Percentiles rank a stretch among this genome's conserved stretches.
These are phyloP conservation scores for Fusarium pseudonygamai DNA, from an alignment of 2,329 filamentous ascomycete genomes.

Conservation along the genomic window DNA sequence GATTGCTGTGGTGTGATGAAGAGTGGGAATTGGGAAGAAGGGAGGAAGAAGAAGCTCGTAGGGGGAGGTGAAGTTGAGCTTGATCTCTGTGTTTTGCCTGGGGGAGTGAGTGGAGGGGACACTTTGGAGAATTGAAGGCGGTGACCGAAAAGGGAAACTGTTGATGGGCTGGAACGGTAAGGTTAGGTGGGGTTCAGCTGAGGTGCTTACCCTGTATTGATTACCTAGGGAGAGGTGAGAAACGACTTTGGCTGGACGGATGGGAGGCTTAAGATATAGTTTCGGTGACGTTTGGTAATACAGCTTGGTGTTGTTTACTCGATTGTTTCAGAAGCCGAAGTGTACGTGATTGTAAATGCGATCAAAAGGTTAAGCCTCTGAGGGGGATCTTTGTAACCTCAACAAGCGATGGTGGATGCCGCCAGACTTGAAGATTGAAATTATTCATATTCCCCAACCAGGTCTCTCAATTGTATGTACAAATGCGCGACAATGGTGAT, in stretches of 20 bases:
- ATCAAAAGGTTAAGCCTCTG: not conserved
- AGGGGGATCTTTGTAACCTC: not conserved
- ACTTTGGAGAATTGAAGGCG: slow-evolving; percentile 37
- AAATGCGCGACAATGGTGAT: too few species aligned
- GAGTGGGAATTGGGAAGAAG: not conserved
- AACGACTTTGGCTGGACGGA: not conserved
- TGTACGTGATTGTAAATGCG: not conserved
- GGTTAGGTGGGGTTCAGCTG: slow-evolving; percentile 13
- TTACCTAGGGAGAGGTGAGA: not conserved
- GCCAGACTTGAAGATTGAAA: too few species aligned
- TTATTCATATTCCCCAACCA: too few species aligned
- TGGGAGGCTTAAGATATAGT: not conserved
- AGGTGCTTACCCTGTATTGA: slow-evolving; percentile 27
- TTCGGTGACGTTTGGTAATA: too few species aligned
- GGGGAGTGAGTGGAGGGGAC: slow-evolving; percentile 27
- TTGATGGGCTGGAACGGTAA: slow-evolving; percentile 13
- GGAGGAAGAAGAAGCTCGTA: slow-evolving; percentile 12
- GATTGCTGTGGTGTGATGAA: slow-evolving; percentile 14
- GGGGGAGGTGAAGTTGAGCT: slow-evolving; percentile 23
- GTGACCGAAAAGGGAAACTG: slow-evolving; percentile 35
- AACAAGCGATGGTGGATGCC: not conserved
- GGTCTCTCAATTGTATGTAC: too few species aligned
- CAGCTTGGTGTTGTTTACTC: not conserved
- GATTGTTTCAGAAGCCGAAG: not conserved
- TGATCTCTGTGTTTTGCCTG: slow-evolving; percentile 7